phyloP scores from a whole-genome alignment of 1,139 yeast genomes.

The Spencermartinsiella ligniputridi region DNA sequence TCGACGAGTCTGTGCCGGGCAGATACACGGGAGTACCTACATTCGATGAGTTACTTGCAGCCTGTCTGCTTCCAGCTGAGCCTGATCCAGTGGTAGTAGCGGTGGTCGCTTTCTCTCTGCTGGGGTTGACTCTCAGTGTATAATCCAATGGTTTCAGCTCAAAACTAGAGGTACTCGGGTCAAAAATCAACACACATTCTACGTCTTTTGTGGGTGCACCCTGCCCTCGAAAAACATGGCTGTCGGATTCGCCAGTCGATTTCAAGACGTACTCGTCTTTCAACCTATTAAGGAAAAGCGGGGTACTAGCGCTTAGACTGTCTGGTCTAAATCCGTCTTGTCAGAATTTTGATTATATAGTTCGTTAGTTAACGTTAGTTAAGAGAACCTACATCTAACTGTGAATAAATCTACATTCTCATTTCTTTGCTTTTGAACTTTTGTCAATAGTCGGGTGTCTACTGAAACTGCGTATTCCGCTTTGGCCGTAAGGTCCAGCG shows the following conservation, averaged over 20 bases:
- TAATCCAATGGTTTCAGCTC: conserved; percentile 28
- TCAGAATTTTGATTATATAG: conserved; percentile 11
- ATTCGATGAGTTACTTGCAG: background rate
- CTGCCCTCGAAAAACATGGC: conserved; percentile 27
- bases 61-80: background rate
- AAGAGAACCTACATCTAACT: conserved; percentile 17
- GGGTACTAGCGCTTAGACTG: conserved; percentile 20
- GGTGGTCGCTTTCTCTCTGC: conserved; percentile 23
- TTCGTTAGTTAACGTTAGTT: conserved; percentile 6
- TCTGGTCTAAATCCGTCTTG: conserved; percentile 30
- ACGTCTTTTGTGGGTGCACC: conserved; percentile 28
- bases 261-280: conserved; percentile 24
- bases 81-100: background rate
- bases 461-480: conserved; percentile 10
- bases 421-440: background rate
- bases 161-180: conserved; percentile 23
- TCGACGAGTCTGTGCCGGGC: background rate
- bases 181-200: conserved; percentile 32
- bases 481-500: conserved; percentile 1
- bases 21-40: background rate
- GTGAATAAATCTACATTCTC: conserved; percentile 10
- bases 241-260: conserved; percentile 6
- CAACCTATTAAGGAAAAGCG: conserved; percentile 17
- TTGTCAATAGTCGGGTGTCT: conserved; percentile 3
- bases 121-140: conserved; percentile 27